Evolutionary conservation across 306 rosid species (phyloP), one percentile per base, ranked within the genome.

Genomic region (Rosa lucieae): DNA sequence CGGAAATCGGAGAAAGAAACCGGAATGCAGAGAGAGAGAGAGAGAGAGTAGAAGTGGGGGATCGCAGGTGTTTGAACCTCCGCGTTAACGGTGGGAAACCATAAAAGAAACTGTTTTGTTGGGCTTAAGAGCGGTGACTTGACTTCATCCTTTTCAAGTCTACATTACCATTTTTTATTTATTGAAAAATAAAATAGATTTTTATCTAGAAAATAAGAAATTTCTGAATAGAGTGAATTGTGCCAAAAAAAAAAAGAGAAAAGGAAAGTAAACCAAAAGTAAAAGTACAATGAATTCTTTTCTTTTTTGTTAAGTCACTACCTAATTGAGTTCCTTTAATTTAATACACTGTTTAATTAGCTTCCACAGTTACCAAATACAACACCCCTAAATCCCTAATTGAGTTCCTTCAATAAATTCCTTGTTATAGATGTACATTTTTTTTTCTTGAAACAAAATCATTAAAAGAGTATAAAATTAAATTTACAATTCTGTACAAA

Each of bases 81-180:
- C 81, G 88, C 79, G 71, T 12, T 58, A 73, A 81, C 85, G 65
- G 82, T 77, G 84, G 67, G 49, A 72, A 83, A 47, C 65, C 3
- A 37, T 15, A 14, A 39, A n/a, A 51, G 68, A 47, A 74, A 74
- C 73, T 63, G 81, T 56, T 74, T 46, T 62, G 70, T 32, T 61
- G 29, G 1, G 21, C 18, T 56, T 51, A 32, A 12, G 40, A 23
- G n/a, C 1, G 4, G 59, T 12, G 56, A 23, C 39, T 61, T 43
- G 17, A 56, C 40, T 74, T 73, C 66, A 12, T 73, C 29, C 14
- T n/a, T 20, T 55, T 39, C 23, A 20, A 21, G 15, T 52, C 29
- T 35, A 3, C 15, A 52, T 52, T 52, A 15, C 26, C 61, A 18
- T 7, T 8, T 56, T 56, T n/a, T n/a, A 8, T n/a, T n/a, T 55